Evolutionary conservation across 257 asterid species (phyloP), one percentile per base, ranked within the genome.

Genomic region (Solanum paucissectum): DNA sequence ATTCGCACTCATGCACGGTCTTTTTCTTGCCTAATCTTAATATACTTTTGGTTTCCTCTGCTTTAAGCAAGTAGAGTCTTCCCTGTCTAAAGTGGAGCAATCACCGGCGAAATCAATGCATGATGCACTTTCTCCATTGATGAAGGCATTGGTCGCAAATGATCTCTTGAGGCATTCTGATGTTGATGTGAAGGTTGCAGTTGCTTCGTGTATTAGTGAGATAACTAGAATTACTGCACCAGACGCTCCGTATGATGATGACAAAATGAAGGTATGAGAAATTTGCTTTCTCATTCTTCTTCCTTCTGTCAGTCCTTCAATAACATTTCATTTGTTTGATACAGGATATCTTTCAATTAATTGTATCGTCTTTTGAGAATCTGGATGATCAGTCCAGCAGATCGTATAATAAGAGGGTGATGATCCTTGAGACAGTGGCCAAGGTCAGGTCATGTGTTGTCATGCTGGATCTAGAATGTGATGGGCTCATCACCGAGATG

Each of bases 171-270:
- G 91, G 93, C 98, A 96, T 94, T 88, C 95, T 20, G 92, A 96
- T 91, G 89, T 84, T 87, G 99, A 96, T 74, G 98, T 97, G 84
- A 97, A 91, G 93, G 98, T 92, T 76, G 98, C 96, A 33, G 96
- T 97, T 87, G 98, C 99, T 86, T 94, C 99, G 88, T 97, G 99
- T 92, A 93, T 97, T 87, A 95, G 99, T 88, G 99, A 97, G 92
- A 94, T 97, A 87, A 96, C 98, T 58, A 94, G 99, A 92, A 97
- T 97, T 82, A 97, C 99, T 62, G 99, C 99, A 21, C 99, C 99
- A 12, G 98, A 96, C 42, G 98, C 99, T 84, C 99, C 99, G 83
- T 97, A 95, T 86, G 98, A 94, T 83, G 99, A 97, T 94, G 98
- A 94, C 69, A 91, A 89, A 91, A 95, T 97, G 99, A 97, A 96